Percentiles rank a stretch among this genome's conserved stretches.
phyloP scores from a whole-genome alignment of 73 alveolate genomes.

The Loxodes magnus region DNA sequence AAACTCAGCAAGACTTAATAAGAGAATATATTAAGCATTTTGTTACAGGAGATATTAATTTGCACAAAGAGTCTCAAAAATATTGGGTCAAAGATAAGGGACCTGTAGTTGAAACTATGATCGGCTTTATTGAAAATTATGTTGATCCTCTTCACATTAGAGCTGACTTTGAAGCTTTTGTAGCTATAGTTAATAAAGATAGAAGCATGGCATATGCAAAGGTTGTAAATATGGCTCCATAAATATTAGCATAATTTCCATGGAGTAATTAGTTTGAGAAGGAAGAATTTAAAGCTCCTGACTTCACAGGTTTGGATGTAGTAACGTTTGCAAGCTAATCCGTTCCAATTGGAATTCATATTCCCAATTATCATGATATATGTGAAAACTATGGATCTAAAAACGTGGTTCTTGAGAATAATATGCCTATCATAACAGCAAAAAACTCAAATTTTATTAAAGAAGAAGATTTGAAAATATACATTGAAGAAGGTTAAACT shows the following conservation, averaged over 20 bases:
- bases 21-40: constrained; percentile 71
- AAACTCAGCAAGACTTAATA: constrained; percentile 63
- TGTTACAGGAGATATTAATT: constrained; percentile 72
- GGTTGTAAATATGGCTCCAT: constrained; percentile 65
- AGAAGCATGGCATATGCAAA: constrained; percentile 51
- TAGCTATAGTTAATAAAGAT: constrained; percentile 77
- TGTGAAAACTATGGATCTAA: constrained; percentile 77
- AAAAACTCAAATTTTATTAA: constrained; percentile 22
- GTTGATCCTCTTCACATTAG: constrained; percentile 90
- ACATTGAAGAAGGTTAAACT: constrained; percentile 13
- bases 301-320: constrained; percentile 77
- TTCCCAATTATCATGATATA: constrained; percentile 89
- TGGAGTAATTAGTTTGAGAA: constrained; percentile 91
- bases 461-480: constrained; percentile 17
- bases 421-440: constrained; percentile 24
- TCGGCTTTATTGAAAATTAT: constrained; percentile 86
- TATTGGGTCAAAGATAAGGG: constrained; percentile 90
- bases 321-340: constrained; percentile 80
- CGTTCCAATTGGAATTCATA: constrained; percentile 79
- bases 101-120: constrained; percentile 82
- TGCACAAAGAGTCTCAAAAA: constrained; percentile 83
- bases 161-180: constrained; percentile 91
- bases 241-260: constrained; percentile 68
- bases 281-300: constrained; percentile 60
- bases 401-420: constrained; percentile 76